Base-by-base conservation (phyloP, 2,329 filamentous ascomycete species). In the Scytalidium sp. region DNA sequence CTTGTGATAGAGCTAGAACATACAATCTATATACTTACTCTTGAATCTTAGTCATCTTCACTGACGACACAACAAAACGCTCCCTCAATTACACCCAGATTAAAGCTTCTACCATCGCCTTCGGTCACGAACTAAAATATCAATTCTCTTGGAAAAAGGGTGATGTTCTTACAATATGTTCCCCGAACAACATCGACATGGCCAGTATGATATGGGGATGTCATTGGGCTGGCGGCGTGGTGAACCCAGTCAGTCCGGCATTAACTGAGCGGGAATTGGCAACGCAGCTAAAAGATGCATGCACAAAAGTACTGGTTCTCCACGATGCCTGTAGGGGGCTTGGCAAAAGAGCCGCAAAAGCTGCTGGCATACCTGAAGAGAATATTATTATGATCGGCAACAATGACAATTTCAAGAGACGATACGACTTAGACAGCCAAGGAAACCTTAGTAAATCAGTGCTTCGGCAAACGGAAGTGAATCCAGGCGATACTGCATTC, bases 201-300 rank as follows among this genome's bases (percentile, higher is more conserved):
- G 85, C 89, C 0, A 74, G 84, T 3, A 69, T 90, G 41, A 90
- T 82, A 64, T 88, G 88, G 73, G 92, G 90, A 25, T 78, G 82
- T 10, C 81, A 87, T 54, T 96, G 89, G 87, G 87, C 88, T 1
- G 90, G 90, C 44, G 91, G 88, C 32, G 73, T 90, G 50, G 75
- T 88, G 13, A 88, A 85, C 19, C 90, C 92, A 0, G 91, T 90
- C 3, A 97, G 96, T 64, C 91, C 91, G 20, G 82, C 84, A 7
- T 96, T 96, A 69, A 95, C 88, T 0, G 81, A 81, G 19, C 81
- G 88, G 6, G 92, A 97, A 69, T 77, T 97, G 20, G 83, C 86
- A 8, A 90, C 88, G 62, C 92, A 97, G 71, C 78, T 97, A 50
- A 83, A 83, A 60, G 87, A 94, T 66, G 86, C 86, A 1, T 79